Evolutionary conservation across 306 rosid genomes (phyloP), one percentile per base, ranked within the genome.

Genomic region (Phaseolus lunatus): DNA sequence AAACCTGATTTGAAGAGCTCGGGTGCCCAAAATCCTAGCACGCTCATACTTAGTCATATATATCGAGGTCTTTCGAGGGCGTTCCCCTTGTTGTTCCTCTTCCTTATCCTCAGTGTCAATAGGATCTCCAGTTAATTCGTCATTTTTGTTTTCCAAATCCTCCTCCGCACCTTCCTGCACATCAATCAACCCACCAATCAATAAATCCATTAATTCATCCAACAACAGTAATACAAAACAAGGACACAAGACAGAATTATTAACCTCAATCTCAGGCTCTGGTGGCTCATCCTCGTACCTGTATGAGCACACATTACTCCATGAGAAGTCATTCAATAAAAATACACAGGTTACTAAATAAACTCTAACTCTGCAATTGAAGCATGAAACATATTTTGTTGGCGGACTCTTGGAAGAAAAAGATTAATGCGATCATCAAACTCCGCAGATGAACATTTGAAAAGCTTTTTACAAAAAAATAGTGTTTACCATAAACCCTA

Each of bases 41-140:
- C 96, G 96, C 77, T 95, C 98, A 65, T 92, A 95, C 70, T 95
- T 95, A 3, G 98, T 92, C 97, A 95, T 95, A 79, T 77, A 92
- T 24, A 92, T 95, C 0, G 97, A 88, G 11, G 98, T 95, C 68
- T 86, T 95, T 37, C 97, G 87, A 15, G 91, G 90, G 13, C 94
- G 86, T 18, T 86, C 91, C 9, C 63, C 77, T 0, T 87, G 85
- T 7, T 63, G 86, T 61, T 58, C 79, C 13, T 82, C 89, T 72
- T 82, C 97, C 86, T 81, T 88, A 0, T 87, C 93, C 81, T 87
- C 92, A 3, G 80, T 53, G 52, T 90, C 98, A 71, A 92, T 2
- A 0, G 90, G 81, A 1, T 95, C 97, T 29, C 87, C 93, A 47
- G 85, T 53, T 12, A 81, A 0, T 0, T 95, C 97, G 0, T 95